These are phyloP conservation scores for Myotisia sp. DNA, from an alignment of 2,329 filamentous ascomycete species.

Conservation along the genomic window DNA sequence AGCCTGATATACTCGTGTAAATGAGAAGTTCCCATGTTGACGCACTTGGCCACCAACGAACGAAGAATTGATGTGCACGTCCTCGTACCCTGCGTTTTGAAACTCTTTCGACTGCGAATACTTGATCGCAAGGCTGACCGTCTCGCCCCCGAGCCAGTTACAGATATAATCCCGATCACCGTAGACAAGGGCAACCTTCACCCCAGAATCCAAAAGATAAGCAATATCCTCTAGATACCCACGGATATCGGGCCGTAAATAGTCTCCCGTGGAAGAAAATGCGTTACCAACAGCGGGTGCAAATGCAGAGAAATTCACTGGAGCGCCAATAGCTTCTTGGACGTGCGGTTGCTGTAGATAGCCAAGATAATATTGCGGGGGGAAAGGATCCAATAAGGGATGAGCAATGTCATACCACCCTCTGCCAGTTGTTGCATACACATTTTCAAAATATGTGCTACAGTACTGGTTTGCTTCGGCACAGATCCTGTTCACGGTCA, in stretches of 20 bases:
- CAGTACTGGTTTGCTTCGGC: constrained; percentile 34
- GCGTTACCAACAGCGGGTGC: constrained; percentile 31
- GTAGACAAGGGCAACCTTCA: constrained; percentile 44
- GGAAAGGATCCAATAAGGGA: constrained; percentile 38
- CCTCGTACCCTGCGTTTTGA: constrained; percentile 30
- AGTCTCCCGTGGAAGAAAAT: constrained; percentile 37
- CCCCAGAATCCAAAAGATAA: constrained; percentile 42
- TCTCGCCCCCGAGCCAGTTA: constrained; percentile 39
- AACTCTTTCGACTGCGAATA: constrained; percentile 29
- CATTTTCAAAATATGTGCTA: constrained; percentile 24
- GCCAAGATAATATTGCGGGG: constrained; percentile 38
- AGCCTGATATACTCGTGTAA: constrained; percentile 25
- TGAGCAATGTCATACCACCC: constrained; percentile 47
- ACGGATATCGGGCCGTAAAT: constrained; percentile 22
- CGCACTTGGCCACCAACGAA: constrained; percentile 29
- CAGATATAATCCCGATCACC: constrained; percentile 44
- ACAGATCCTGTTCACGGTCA: constrained; percentile 34
- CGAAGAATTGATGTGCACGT: constrained; percentile 20
- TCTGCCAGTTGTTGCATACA: constrained; percentile 29
- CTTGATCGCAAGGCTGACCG: constrained; percentile 32
- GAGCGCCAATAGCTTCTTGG: constrained; percentile 44
- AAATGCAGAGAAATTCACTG: constrained; percentile 42
- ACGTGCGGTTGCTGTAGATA: constrained; percentile 45
- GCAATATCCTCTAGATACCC: constrained; percentile 16
- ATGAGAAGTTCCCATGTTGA: constrained; percentile 29